Evolutionary conservation across 306 rosid species (phyloP).

Genomic region (Quillaja saponaria): DNA sequence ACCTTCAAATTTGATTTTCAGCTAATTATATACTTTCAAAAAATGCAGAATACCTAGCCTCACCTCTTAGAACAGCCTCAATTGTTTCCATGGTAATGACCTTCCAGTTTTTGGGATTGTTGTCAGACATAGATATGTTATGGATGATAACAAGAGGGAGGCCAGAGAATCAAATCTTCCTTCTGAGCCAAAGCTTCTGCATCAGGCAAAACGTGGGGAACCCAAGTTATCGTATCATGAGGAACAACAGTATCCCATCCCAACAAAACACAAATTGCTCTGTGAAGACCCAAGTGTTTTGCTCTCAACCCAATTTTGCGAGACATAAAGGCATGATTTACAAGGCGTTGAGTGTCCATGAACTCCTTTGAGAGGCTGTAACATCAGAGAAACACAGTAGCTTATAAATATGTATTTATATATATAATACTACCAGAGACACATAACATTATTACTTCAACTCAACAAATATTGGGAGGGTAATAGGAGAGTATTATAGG

Average conservation of each 20-base stretch:
- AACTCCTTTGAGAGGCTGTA: slow-evolving; percentile 90
- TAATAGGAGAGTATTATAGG: too few relatives aligned
- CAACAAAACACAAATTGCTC: slow-evolving; percentile 84
- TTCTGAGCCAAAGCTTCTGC: slow-evolving; percentile 75
- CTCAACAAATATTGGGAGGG: neutral
- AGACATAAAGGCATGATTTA: slow-evolving; percentile 94
- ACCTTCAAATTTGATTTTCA: neutral
- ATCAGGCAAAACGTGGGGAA: slow-evolving; percentile 68
- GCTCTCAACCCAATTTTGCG: slow-evolving; percentile 77
- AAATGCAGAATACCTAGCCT: slow-evolving; percentile 24
- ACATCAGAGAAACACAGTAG: slow-evolving; percentile 29
- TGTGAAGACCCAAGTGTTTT: slow-evolving; percentile 81
- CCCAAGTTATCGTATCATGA: slow-evolving; percentile 76
- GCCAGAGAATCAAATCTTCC: slow-evolving; percentile 96
- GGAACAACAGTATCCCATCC: slow-evolving; percentile 87
- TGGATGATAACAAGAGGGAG: slow-evolving; percentile 81
- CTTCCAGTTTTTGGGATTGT: slow-evolving; percentile 75
- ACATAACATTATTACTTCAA: neutral
- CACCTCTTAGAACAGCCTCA: slow-evolving; percentile 89
- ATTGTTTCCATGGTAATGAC: slow-evolving; percentile 71
- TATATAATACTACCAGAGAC: neutral
- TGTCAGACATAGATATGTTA: slow-evolving; percentile 70
- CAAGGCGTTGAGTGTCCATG: slow-evolving; percentile 85
- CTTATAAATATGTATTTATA: slow-evolving; percentile 6
- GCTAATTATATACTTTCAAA: neutral